Evolutionary conservation across 2,329 filamentous ascomycete species (phyloP), one percentile per base, ranked within the genome.

Genomic region (Xylaria sp.): DNA sequence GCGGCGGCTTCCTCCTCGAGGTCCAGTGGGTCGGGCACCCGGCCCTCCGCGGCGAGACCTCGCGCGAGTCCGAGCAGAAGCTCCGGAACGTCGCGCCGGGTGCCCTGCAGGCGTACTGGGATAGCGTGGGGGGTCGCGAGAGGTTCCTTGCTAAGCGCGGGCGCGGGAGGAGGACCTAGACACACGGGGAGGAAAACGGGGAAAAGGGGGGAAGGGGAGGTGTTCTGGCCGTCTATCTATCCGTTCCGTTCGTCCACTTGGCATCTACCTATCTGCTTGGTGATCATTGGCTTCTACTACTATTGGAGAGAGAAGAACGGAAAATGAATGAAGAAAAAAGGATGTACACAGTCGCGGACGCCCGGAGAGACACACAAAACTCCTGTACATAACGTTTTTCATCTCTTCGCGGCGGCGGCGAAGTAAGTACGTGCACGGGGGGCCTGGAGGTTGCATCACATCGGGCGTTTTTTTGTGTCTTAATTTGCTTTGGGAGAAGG

Each of bases 1-100:
- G n/a, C n/a, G n/a, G 65, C 1, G 63, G 62, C 13, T 69, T 70
- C 50, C 56, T 65, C 38, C 62, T 70, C 38, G 64, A 69, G 50
- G 63, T 71, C 2, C 69, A 71, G 45, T 71, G 69, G 69, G 66
- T 71, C 1, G 69, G 69, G 2, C 67, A 71, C 48, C 60, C 68
- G 7, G 44, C 59, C 5, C 63, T 53, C n/a, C 62, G 50, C 16
- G 60, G 54, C 17, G 65, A 70, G 51, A 71, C 68, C 1, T 57
- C 67, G 1, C 54, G 60, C 56, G 69, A 71, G 47, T 40, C 61
- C n/a, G 69, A 71, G 54, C 11, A 50, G 6, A 70, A 69, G 54
- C 41, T 71, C 9, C 65, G 59, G 52, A 64, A 60, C 21, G 53
- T 62, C 18, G 66, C 68, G 21, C 63, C 61, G 3, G 54, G 56